Percentiles rank a stretch among this genome's conserved stretches.
Evolutionary conservation across 495 filamentous ascomycete species (phyloP).

Genomic region (Neurospora hispaniola): DNA sequence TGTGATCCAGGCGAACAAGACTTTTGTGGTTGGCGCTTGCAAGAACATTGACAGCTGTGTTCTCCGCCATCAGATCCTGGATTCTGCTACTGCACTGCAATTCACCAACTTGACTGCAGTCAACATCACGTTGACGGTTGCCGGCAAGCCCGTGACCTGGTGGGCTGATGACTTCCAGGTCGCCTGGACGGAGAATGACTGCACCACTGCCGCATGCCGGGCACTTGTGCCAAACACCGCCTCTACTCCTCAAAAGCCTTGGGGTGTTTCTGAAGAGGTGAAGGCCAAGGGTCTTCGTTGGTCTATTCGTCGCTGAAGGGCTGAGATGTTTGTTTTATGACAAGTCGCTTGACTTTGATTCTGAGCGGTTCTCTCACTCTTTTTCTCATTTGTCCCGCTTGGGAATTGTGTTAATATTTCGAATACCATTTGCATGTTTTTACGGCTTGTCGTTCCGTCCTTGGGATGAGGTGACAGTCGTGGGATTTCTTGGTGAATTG

Average conservation of each 20-base stretch:
- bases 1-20: neutral
- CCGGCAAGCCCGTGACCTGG: neutral
- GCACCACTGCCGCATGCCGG: neutral
- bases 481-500: constrained; percentile 9
- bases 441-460: constrained; percentile 1
- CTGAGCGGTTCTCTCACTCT: constrained; percentile 1
- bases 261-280: neutral
- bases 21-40: neutral
- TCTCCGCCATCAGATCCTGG: neutral
- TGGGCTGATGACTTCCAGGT: neutral
- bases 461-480: constrained; percentile 1
- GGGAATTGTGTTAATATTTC: constrained; percentile 9
- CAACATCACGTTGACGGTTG: neutral
- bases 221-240: neutral
- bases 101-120: neutral
- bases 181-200: neutral
- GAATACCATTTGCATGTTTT: constrained; percentile 18
- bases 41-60: neutral
- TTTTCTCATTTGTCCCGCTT: constrained; percentile 9
- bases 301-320: constrained; percentile 8
- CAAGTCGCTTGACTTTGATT: neutral
- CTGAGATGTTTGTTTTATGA: neutral
- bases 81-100: neutral
- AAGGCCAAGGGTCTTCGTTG: constrained; percentile 13
- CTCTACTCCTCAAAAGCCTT: neutral